A percentile compares a stretch with the other conserved stretches of the same genome.
Evolutionary conservation across 2,329 filamentous ascomycete genomes (phyloP).

Genomic region (Escovopsis sp.): DNA sequence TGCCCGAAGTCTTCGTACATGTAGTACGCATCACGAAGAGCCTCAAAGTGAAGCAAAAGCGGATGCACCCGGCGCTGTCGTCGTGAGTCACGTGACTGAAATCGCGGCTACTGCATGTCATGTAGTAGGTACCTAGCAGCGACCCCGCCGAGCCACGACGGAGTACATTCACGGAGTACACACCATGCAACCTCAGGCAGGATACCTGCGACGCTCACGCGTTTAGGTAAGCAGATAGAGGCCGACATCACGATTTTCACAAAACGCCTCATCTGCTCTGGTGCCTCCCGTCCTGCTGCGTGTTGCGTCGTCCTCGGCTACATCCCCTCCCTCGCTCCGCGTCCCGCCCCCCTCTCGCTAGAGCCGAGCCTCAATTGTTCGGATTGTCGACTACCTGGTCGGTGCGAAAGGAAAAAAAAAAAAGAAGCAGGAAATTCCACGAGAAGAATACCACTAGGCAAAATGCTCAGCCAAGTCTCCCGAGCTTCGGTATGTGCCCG

Average conservation of each 20-base stretch:
- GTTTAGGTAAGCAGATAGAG: conserved; percentile 10
- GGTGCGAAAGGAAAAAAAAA: too few relatives aligned
- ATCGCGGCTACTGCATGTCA: too few relatives aligned
- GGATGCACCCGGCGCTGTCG: too few relatives aligned
- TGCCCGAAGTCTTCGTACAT: too few relatives aligned
- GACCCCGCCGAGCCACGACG: too few relatives aligned
- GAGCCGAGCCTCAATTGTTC: conserved; percentile 13
- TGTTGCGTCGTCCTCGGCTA: not conserved
- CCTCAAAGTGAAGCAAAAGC: too few relatives aligned
- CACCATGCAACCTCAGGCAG: too few relatives aligned
- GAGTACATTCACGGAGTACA: too few relatives aligned
- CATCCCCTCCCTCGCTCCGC: not conserved
- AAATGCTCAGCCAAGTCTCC: conserved; percentile 41
- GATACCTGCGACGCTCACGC: not conserved
- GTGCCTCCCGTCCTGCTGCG: conserved; percentile 12
- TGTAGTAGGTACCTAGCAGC: too few relatives aligned
- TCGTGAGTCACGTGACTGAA: too few relatives aligned
- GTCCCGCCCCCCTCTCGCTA: conserved; percentile 26
- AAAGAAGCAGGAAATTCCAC: conserved; percentile 10
- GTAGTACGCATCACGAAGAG: too few relatives aligned
- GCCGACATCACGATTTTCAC: conserved; percentile 29
- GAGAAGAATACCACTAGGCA: too few relatives aligned
- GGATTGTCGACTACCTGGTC: conserved; percentile 5
- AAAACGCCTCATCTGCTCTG: conserved; percentile 25
- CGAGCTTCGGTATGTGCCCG: conserved; percentile 36